Base-by-base conservation (phyloP, 2,329 filamentous ascomycete species). In the Aspergillus sergii region DNA sequence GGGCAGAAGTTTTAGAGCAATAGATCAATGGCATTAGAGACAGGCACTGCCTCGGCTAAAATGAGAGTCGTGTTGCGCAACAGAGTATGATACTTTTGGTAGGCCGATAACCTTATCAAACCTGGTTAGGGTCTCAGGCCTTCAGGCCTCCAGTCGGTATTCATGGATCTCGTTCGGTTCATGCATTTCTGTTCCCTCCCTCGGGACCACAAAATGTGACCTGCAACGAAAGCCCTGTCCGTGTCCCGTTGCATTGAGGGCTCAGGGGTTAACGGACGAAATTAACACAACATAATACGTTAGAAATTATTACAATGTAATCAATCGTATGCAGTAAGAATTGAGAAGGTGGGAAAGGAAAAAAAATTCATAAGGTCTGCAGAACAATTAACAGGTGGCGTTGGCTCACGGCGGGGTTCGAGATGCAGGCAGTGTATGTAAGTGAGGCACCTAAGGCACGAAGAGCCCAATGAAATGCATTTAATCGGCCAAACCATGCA, bases 321-420 rank as follows among this genome's bases (percentile, higher is more conserved):
- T 39, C n/a, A 34, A 48, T 16, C 16, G n/a, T 36, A 48, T 34
- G 28, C 30, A 21, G 39, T 30, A 26, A 32, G 36, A 57, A 30
- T 50, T 12, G 23, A 57, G 55, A 21, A 30, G 23, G 14, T 11
- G 23, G 28, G 16, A 57, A 36, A 46, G 10, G 12, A 16, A 21
- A 26, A 34, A 34, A 1, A 28, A 51, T 26, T 43, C 30, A n/a
- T 3, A 53, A 43, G 23, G 45, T 34, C 32, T 59, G 57, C 46
- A 59, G 45, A 59, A 51, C 28, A 51, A 59, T 50, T 30, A 53
- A 36, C 46, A 59, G 34, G 57, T 53, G 45, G 36, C 34, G 21
- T 58, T 58, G 57, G 39, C 57, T 46, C 57, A 58, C 53, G 21
- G 53, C 53, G 53, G 53, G 53, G 53, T 56, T 51, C 48, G 19